A percentile compares a stretch with the other conserved stretches of the same genome.
phyloP scores from a whole-genome alignment of 371 early-diverging fungal species.

The Mucor plumbeus region DNA sequence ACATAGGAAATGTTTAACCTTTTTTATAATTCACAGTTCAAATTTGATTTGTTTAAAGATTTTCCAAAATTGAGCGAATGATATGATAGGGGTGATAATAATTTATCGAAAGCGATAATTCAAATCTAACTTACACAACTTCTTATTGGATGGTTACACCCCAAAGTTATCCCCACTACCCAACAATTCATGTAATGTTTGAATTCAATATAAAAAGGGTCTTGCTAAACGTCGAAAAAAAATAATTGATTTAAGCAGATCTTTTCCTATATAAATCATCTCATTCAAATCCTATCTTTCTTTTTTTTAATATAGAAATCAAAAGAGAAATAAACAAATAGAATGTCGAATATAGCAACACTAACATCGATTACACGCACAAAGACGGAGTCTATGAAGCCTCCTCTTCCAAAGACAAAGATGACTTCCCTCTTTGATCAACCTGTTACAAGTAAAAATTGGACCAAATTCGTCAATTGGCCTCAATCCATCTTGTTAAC shows the following conservation, averaged over 20 bases:
- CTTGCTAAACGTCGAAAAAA: background rate
- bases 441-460: slow-evolving; percentile 55
- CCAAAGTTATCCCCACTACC: slow-evolving; percentile 38
- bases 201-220: slow-evolving; percentile 15
- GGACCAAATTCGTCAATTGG: slow-evolving; percentile 80
- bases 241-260: background rate
- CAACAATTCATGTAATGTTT: slow-evolving; percentile 31
- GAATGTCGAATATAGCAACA: slow-evolving; percentile 34
- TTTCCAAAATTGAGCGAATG: slow-evolving; percentile 6
- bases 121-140: slow-evolving; percentile 7
- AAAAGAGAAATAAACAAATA: background rate
- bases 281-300: background rate
- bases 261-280: slow-evolving; percentile 6
- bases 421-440: slow-evolving; percentile 62
- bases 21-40: slow-evolving; percentile 1
- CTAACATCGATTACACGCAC: slow-evolving; percentile 37
- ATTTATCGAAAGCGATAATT: slow-evolving; percentile 1
- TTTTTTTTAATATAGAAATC: slow-evolving; percentile 3
- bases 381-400: slow-evolving; percentile 53
- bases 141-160: slow-evolving; percentile 43
- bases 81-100: slow-evolving; percentile 1
- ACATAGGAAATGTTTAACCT: background rate
- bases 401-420: slow-evolving; percentile 44
- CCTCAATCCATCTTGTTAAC: slow-evolving; percentile 73
- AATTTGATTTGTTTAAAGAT: slow-evolving; percentile 9